These are phyloP conservation scores for Cymbidium sinense DNA, from an alignment of 106 monocot species.

Conservation along the genomic window DNA sequence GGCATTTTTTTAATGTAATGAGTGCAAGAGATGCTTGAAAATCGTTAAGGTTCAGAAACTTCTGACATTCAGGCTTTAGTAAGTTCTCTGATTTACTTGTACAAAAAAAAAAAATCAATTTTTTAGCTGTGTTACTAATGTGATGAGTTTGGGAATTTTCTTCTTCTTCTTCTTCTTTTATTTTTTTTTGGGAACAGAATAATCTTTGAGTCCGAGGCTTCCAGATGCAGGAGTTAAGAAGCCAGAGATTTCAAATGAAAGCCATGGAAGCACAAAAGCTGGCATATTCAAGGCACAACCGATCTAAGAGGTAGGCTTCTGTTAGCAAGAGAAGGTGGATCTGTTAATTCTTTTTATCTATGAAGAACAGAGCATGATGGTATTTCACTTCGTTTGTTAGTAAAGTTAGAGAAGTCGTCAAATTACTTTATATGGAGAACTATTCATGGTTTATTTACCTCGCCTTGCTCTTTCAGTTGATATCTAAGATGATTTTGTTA, in stretches of 20 bases:
- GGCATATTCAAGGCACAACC: conserved; percentile 31
- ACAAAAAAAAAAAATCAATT: background rate
- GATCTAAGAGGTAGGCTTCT: conserved; percentile 58
- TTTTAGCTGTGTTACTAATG: background rate
- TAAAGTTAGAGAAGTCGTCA: background rate
- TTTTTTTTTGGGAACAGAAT: background rate
- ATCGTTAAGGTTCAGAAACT: background rate
- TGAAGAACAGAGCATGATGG: background rate
- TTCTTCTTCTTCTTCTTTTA: background rate
- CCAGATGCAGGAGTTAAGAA: background rate
- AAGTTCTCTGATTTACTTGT: background rate
- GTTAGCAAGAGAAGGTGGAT: background rate
- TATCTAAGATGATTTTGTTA: background rate
- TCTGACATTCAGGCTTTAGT: background rate
- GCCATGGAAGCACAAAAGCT: conserved; percentile 17
- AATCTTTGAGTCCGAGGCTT: background rate
- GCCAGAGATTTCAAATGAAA: conserved; percentile 1
- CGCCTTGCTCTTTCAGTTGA: background rate
- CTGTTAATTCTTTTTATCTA: background rate
- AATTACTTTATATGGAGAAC: background rate
- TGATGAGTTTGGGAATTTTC: background rate
- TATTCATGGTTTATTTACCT: too few relatives aligned
- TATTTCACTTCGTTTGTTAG: background rate
- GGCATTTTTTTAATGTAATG: background rate
- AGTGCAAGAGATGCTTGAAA: background rate